phyloP scores from a whole-genome alignment of 352 stramenopile genomes.

The Peronospora tabacina region DNA sequence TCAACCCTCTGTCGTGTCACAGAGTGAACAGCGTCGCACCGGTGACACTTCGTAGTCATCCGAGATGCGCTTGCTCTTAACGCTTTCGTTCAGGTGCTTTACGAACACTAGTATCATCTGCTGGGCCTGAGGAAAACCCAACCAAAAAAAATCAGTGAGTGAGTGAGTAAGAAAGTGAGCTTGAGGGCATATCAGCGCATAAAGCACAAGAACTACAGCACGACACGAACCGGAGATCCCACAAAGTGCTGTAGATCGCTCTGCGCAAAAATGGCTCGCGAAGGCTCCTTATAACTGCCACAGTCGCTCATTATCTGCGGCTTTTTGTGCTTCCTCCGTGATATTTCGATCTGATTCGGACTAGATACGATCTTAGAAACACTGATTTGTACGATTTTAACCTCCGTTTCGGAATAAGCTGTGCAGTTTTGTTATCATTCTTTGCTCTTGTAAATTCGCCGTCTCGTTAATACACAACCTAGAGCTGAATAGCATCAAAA shows the following conservation, averaged over 20 bases:
- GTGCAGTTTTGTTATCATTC: slow-evolving; percentile 1
- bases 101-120: slow-evolving; percentile 79
- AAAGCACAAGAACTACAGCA: background rate
- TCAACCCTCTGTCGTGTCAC: background rate
- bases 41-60: slow-evolving; percentile 57
- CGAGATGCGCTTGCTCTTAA: slow-evolving; percentile 53
- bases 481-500: slow-evolving; percentile 84
- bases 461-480: slow-evolving; percentile 4
- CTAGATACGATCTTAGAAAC: slow-evolving; percentile 6
- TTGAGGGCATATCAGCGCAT: background rate
- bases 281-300: slow-evolving; percentile 43
- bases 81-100: slow-evolving; percentile 75
- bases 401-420: slow-evolving; percentile 15
- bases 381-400: slow-evolving; percentile 7
- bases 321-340: slow-evolving; percentile 19
- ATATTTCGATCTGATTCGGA: slow-evolving; percentile 1
- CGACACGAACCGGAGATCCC: slow-evolving; percentile 45
- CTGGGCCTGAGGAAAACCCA: slow-evolving; percentile 39
- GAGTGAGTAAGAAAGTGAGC: background rate
- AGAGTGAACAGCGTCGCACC: slow-evolving; percentile 25
- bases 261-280: slow-evolving; percentile 74
- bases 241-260: slow-evolving; percentile 63
- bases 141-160: slow-evolving; percentile 2
- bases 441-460: slow-evolving; percentile 6
- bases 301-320: slow-evolving; percentile 16